Base-by-base conservation (phyloP, 352 stramenopile genomes). In the Pseudoperonospora humuli region DNA sequence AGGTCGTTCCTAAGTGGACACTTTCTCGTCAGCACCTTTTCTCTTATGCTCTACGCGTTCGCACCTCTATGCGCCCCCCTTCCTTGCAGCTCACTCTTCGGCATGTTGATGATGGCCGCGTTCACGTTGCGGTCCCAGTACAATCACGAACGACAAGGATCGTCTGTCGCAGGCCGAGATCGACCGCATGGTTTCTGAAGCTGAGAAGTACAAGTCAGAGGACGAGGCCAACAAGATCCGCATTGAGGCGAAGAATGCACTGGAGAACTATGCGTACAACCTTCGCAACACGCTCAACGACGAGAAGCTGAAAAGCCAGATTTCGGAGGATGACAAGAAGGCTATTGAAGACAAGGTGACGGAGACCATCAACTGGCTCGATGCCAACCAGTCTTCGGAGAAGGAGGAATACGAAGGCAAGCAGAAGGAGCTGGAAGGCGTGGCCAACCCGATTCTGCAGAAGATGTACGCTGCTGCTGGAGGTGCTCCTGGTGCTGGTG, bases 91-190 rank as follows among this genome's bases (percentile, higher is more conserved):
- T n/a, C n/a, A n/a, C n/a, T n/a, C n/a, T n/a, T n/a, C n/a, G n/a
- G n/a, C n/a, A n/a, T n/a, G n/a, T n/a, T n/a, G n/a, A n/a, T n/a
- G n/a, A n/a, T n/a, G n/a, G n/a, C n/a, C n/a, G n/a, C n/a, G n/a
- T n/a, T n/a, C n/a, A n/a, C n/a, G n/a, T n/a, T n/a, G n/a, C n/a
- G n/a, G n/a, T n/a, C n/a, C n/a, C n/a, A n/a, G n/a, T 61, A 98
- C 94, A 38, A 98, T 99, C 59, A 98, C 94, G 23, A 94, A 95
- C 47, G 96, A 99, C 60, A 98, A 98, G 77, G 95, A 95, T 45
- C 88, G 95, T 59, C 75, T 99, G 11, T 96, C 78, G 31, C 78
- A 98, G 55, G 94, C 97, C 29, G 96, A 99, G 45, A 99, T 99
- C 59, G 89, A 98, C 62, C 82, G 95, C 46, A 99, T 99, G 96